A percentile compares a stretch with the other conserved stretches of the same genome.
These are phyloP conservation scores for Calonectria leucothoes DNA, from an alignment of 2,329 filamentous ascomycete genomes.

Conservation along the genomic window DNA sequence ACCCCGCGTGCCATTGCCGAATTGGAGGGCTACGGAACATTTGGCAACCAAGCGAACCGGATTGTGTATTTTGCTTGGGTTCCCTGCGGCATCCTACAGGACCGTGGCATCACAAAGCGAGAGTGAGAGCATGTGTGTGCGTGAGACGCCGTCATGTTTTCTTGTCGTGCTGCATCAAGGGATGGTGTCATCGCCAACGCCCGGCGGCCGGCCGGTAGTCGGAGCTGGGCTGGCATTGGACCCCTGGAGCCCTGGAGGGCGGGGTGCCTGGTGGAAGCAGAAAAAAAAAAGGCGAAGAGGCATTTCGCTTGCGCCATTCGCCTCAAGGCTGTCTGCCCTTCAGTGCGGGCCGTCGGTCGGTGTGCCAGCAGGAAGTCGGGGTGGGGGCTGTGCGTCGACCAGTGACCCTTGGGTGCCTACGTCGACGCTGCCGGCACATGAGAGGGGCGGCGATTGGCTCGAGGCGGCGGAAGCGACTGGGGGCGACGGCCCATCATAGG, in stretches of 20 bases:
- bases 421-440: constrained; percentile 18
- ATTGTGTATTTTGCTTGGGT: neutral
- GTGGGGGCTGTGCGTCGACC: constrained; percentile 30
- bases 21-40: neutral
- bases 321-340: constrained; percentile 6
- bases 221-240: constrained; percentile 31
- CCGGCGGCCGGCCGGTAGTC: constrained; percentile 43
- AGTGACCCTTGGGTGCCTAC: neutral
- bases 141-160: constrained; percentile 6
- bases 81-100: neutral
- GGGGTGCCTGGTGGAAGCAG: neutral
- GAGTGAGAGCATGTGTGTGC: neutral
- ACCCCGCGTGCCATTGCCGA: neutral
- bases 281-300: constrained; percentile 24
- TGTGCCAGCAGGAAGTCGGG: constrained; percentile 44
- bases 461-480: neutral
- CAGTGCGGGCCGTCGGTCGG: constrained; percentile 43
- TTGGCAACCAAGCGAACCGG: neutral
- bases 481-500: constrained; percentile 3
- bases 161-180: constrained; percentile 19
- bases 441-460: constrained; percentile 30
- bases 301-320: constrained; percentile 24
- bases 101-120: neutral
- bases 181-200: constrained; percentile 34
- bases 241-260: neutral